Conservation (phyloP, 148 eudicot species). For the Amaranthus palmeri region DNA sequence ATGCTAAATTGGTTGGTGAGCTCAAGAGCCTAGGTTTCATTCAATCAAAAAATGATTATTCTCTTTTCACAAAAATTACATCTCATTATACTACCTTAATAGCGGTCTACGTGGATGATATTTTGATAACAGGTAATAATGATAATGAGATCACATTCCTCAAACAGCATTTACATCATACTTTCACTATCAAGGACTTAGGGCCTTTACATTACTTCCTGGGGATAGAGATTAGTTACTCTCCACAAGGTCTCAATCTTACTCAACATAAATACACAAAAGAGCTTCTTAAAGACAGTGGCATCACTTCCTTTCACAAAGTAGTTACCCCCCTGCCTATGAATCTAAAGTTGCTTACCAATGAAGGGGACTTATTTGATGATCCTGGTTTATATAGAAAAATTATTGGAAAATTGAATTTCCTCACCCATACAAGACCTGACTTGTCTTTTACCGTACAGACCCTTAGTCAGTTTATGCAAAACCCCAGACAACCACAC, state of each 20-base stretch:
- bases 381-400: neutral
- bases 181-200: neutral
- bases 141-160: neutral
- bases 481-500: neutral
- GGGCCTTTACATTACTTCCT: neutral
- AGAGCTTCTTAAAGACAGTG: neutral
- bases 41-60: neutral
- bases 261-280: neutral
- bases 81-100: neutral
- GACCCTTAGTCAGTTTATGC: neutral
- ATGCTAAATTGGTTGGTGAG: neutral
- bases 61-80: neutral
- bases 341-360: neutral
- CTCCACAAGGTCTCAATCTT: neutral
- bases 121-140: neutral
- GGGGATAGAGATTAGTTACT: neutral
- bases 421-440: neutral
- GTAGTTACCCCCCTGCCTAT: neutral
- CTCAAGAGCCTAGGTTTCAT: neutral
- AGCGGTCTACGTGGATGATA: slow-evolving; percentile 4
- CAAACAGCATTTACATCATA: neutral
- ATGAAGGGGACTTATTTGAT: too few relatives aligned
- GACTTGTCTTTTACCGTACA: neutral
- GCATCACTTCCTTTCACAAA: too few relatives aligned
- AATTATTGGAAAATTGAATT: neutral